These are phyloP conservation scores for Chrysopogon serrulatus DNA, from an alignment of 176 grass and related monocot species.

Conservation along the genomic window DNA sequence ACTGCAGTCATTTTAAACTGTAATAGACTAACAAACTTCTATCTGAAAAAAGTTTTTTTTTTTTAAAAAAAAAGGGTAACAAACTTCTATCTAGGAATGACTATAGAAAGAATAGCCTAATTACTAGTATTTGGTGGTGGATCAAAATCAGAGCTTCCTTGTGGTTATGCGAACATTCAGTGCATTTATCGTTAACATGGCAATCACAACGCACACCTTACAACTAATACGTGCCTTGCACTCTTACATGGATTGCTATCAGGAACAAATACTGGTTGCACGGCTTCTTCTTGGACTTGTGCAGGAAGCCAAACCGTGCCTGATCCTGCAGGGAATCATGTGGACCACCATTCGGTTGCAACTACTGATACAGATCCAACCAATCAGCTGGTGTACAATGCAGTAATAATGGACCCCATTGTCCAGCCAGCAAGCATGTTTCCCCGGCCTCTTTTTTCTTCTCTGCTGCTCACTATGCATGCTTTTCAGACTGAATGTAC, in stretches of 20 bases:
- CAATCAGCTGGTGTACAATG: neutral
- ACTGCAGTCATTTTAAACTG: neutral
- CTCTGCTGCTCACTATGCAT: neutral
- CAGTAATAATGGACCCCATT: neutral
- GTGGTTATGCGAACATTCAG: neutral
- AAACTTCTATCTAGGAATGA: neutral
- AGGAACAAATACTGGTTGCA: neutral
- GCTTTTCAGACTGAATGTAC: neutral
- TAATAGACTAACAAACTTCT: no score
- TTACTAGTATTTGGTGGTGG: neutral
- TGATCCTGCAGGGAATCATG: neutral
- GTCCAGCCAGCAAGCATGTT: neutral
- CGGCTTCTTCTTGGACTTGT: slow-evolving; percentile 3
- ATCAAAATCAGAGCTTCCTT: neutral
- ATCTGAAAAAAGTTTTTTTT: no score
- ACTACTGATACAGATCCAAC: slow-evolving; percentile 18
- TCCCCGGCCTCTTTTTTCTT: neutral
- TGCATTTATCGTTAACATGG: neutral
- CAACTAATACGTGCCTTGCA: slow-evolving; percentile 17
- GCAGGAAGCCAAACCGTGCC: neutral
- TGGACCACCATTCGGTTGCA: slow-evolving; percentile 12
- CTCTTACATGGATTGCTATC: neutral
- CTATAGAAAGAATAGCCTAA: neutral
- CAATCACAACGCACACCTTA: neutral
- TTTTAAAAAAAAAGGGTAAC: no score